These are phyloP conservation scores for Eremothecium cymbalariae DNA, from an alignment of 1,139 yeast genomes.

Conservation along the genomic window DNA sequence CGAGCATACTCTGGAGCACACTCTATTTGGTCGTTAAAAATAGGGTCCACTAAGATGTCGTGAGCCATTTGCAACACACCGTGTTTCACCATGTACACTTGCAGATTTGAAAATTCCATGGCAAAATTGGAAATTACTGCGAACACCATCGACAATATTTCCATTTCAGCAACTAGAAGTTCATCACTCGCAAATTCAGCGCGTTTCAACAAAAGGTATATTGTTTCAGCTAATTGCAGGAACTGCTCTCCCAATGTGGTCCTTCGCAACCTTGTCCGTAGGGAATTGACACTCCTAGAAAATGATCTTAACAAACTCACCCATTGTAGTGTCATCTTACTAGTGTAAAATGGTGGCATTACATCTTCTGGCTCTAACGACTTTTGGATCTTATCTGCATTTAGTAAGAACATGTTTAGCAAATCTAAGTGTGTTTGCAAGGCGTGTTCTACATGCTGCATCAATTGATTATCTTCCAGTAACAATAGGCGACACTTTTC, in stretches of 20 bases:
- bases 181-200: constrained; percentile 25
- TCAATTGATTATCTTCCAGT: constrained; percentile 18
- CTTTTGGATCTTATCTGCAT: constrained; percentile 13
- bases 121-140: constrained; percentile 71
- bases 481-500: constrained; percentile 23
- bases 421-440: constrained; percentile 20
- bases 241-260: constrained; percentile 45
- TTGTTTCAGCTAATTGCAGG: constrained; percentile 35
- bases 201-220: constrained; percentile 20
- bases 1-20: constrained; percentile 8
- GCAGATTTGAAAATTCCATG: constrained; percentile 70
- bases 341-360: constrained; percentile 25
- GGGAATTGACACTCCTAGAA: constrained; percentile 62
- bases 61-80: constrained; percentile 46
- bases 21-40: constrained; percentile 26
- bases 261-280: constrained; percentile 62
- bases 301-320: constrained; percentile 50
- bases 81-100: constrained; percentile 47
- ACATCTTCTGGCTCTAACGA: constrained; percentile 7
- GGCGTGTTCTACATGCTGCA: constrained; percentile 22
- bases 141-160: constrained; percentile 46
- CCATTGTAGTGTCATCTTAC: constrained; percentile 24
- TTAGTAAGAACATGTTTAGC: constrained; percentile 18
- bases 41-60: constrained; percentile 30
- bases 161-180: constrained; percentile 31